A percentile compares a stretch with the other conserved stretches of the same genome.
Conservation (phyloP, 371 early-diverging fungal genomes). For the Rhizopus delemar region DNA sequence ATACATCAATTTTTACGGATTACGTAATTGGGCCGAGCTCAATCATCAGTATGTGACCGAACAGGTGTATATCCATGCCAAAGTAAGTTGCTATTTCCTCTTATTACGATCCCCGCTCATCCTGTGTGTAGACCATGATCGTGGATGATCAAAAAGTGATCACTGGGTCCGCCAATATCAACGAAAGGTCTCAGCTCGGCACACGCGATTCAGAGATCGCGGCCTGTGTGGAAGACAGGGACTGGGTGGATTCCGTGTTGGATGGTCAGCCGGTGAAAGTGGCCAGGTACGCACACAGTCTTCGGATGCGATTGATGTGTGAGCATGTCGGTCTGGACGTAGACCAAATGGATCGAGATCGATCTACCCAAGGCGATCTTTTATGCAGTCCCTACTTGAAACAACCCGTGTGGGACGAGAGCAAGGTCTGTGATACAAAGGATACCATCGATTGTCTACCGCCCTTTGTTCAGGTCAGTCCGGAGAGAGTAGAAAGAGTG, state of each 20-base stretch:
- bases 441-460: constrained; percentile 13
- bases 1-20: constrained; percentile 68
- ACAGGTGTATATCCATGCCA: constrained; percentile 88
- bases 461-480: constrained; percentile 18
- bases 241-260: constrained; percentile 61
- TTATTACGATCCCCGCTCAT: too few species aligned
- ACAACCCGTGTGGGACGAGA: constrained; percentile 9
- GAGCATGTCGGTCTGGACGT: constrained; percentile 78
- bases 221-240: constrained; percentile 68
- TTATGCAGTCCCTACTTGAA: constrained; percentile 7
- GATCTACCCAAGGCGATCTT: not conserved
- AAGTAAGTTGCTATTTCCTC: too few species aligned
- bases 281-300: constrained; percentile 65
- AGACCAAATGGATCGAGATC: constrained; percentile 24
- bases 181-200: constrained; percentile 80
- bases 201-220: constrained; percentile 88
- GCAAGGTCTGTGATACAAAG: constrained; percentile 2
- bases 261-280: constrained; percentile 62
- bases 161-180: constrained; percentile 89
- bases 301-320: constrained; percentile 72
- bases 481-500: not conserved
- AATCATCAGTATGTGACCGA: constrained; percentile 68
- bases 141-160: constrained; percentile 80
- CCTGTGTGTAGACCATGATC: constrained; percentile 65
- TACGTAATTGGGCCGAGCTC: constrained; percentile 59